A percentile compares a stretch with the other conserved stretches of the same genome.
Evolutionary conservation across 2,329 filamentous ascomycete species (phyloP).

Genomic region (Trichoderma sp.): DNA sequence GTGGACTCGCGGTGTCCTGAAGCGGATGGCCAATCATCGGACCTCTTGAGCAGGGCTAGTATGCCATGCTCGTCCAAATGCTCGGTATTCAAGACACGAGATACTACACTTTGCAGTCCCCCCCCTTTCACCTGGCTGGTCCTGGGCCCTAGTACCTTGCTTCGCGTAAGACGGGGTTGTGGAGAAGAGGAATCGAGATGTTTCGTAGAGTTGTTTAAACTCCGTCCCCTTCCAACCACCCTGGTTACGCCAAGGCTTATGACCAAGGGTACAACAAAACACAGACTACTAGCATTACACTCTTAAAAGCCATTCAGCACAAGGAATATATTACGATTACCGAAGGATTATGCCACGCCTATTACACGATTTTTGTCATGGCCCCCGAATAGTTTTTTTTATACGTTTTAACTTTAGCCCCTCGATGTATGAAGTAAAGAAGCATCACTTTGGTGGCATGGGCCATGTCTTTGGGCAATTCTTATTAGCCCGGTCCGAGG

Average conservation of each 20-base stretch:
- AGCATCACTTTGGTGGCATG: slow-evolving; percentile 6
- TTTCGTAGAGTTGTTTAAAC: background rate
- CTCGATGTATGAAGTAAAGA: slow-evolving; percentile 4
- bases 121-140: background rate
- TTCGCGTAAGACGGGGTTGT: background rate
- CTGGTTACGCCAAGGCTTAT: background rate
- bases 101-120: background rate
- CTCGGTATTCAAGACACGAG: background rate
- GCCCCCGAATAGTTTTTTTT: background rate
- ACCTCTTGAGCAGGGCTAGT: background rate
- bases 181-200: slow-evolving; percentile 4
- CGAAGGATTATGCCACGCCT: background rate
- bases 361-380: background rate
- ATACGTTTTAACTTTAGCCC: background rate
- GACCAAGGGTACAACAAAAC: background rate
- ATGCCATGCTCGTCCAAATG: background rate
- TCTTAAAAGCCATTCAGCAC: background rate
- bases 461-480: slow-evolving; percentile 4
- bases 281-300: background rate
- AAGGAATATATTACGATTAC: background rate
- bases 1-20: background rate
- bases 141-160: background rate
- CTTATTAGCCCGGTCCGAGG: slow-evolving; percentile 2
- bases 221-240: background rate
- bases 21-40: background rate